Evolutionary conservation across 129 eudicot genomes (phyloP), one percentile per base, ranked within the genome.

Genomic region (Heracleum sosnowskyi): DNA sequence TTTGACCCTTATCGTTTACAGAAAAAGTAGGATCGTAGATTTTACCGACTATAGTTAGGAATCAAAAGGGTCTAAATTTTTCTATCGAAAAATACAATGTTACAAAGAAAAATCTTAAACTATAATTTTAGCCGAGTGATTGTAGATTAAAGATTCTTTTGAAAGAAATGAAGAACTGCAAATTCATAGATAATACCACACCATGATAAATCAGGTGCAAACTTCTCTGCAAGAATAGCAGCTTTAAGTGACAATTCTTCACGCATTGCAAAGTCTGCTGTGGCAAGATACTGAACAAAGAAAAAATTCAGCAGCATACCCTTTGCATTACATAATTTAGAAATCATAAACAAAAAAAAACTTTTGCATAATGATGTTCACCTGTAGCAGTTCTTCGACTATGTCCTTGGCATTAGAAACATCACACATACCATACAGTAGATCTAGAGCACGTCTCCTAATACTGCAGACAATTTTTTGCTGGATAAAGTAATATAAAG

Each of bases 201-300:
- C 99, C 99, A 96, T 83, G 99, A 96, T 81, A 96, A 55, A 82
- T 96, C 99, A 77, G 99, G 99, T 42, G 99, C 99, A 87, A 96
- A 96, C 81, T 96, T 96, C 84, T 96, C 99, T 2, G 99, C 97
- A 78, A 96, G 99, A 82, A 96, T 96, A 53, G 99, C 99, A 83
- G 96, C 96, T 84, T 96, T 96, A 35, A 96, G 87, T 17, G 99
- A 86, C 86, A 96, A 77, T 75, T 96, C 99, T 89, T 96, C 99
- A 68, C 99, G 99, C 99, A 96, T 96, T 75, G 97, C 96, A 85
- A 96, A 96, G 75, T 96, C 99, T 77, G 99, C 97, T 29, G 97
- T 78, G 80, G 86, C 91, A 57, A 96, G 97, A 84, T 92, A 96
- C 99, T 96, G 91, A 69, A 84, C 84, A 81, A 51, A 85, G 49